Conservation (phyloP, 257 asterid genomes). For the Fraxinus quadrangulata region DNA sequence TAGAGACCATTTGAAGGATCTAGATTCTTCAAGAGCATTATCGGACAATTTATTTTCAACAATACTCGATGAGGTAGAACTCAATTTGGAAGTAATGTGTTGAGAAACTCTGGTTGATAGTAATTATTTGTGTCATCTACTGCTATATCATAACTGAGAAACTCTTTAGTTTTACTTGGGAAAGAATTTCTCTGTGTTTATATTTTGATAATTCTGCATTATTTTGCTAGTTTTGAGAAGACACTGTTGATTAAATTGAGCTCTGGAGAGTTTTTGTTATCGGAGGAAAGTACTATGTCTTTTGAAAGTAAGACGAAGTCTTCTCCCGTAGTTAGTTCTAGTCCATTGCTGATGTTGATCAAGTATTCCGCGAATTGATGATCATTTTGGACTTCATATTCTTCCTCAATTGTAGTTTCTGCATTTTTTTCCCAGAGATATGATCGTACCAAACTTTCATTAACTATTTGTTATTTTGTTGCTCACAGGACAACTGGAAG, state of each 20-base stretch:
- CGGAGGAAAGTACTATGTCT: too few species aligned
- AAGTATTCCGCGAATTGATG: not conserved
- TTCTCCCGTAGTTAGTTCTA: not conserved
- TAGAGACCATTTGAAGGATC: conserved; percentile 22
- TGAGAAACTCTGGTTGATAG: not conserved
- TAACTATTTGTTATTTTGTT: too few species aligned
- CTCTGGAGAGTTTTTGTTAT: too few species aligned
- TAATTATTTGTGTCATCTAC: not conserved
- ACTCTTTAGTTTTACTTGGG: not conserved
- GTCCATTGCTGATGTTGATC: not conserved
- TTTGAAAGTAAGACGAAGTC: conserved; percentile 2
- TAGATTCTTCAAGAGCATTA: conserved; percentile 15
- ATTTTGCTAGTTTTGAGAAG: too few species aligned
- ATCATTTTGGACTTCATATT: too few species aligned
- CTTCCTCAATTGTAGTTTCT: not conserved
- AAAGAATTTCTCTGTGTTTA: too few species aligned
- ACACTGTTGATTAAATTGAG: too few species aligned
- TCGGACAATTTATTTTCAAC: not conserved
- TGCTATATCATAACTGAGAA: not conserved
- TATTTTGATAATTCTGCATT: too few species aligned
- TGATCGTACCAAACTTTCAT: not conserved
- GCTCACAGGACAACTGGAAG: too few species aligned
- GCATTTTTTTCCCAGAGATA: not conserved
- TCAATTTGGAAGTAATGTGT: not conserved
- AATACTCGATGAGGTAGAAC: conserved; percentile 4